Percentiles rank a stretch among this genome's conserved stretches.
These are phyloP conservation scores for Magnaporthiopsis rhizophila DNA, from an alignment of 2,329 filamentous ascomycete species.

Conservation along the genomic window DNA sequence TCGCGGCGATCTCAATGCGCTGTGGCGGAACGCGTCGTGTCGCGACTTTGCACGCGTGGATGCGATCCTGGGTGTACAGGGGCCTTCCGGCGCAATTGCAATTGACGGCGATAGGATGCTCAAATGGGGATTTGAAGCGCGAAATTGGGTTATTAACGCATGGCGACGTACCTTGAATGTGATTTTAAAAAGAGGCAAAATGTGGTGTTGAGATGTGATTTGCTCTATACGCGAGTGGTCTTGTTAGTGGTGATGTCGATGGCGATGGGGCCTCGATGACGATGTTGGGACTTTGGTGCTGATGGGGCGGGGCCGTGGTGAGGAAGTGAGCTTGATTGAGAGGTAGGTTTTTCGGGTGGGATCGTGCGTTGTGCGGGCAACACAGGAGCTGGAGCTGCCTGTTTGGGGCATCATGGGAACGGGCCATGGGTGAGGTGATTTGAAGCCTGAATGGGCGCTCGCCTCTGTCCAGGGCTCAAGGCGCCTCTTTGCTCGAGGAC, in stretches of 20 bases:
- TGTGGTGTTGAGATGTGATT: constrained; percentile 11
- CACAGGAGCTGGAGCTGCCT: background rate
- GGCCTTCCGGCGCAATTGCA: constrained; percentile 26
- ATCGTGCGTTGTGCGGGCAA: background rate
- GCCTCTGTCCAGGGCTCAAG: background rate
- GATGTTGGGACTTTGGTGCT: constrained; percentile 9
- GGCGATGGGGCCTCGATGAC: constrained; percentile 7
- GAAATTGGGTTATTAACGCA: constrained; percentile 18
- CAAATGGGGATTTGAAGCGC: constrained; percentile 28
- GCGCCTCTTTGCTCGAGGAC: background rate
- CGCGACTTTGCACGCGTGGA: background rate
- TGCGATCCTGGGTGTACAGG: constrained; percentile 14
- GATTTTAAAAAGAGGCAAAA: constrained; percentile 15
- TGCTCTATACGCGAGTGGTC: constrained; percentile 1
- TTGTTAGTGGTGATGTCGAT: constrained; percentile 6
- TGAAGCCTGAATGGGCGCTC: background rate
- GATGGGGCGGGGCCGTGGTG: background rate
- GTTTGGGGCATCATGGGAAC: background rate
- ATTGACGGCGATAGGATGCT: constrained; percentile 27
- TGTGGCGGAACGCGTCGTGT: background rate
- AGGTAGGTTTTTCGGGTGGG: background rate
- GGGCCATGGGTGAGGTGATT: background rate
- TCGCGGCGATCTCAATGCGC: background rate
- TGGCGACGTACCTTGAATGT: constrained; percentile 28
- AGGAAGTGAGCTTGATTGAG: background rate